These are phyloP conservation scores for Parmelia sp. DNA, from an alignment of 495 filamentous ascomycete species.

Conservation along the genomic window DNA sequence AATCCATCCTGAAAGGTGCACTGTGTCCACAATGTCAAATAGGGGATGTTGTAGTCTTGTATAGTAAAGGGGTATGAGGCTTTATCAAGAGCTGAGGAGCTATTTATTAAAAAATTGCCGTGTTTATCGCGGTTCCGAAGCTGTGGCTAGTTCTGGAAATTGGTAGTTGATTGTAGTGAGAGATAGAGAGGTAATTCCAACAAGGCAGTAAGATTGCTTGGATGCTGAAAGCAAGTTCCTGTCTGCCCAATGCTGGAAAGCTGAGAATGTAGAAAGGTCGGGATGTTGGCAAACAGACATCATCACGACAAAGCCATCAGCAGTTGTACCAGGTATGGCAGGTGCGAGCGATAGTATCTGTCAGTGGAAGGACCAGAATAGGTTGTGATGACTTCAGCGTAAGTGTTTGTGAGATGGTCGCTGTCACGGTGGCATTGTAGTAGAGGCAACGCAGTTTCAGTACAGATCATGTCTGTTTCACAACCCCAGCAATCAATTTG, in stretches of 20 bases:
- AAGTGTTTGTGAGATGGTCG: background rate
- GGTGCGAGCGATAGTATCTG: no score
- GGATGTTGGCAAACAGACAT: no score
- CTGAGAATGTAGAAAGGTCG: no score
- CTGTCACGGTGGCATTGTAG: background rate
- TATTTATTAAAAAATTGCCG: background rate
- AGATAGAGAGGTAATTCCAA: background rate
- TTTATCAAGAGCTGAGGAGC: background rate
- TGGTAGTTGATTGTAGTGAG: background rate
- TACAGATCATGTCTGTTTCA: background rate
- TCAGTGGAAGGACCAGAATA: background rate
- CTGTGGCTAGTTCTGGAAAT: conserved; percentile 3
- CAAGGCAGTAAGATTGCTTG: background rate
- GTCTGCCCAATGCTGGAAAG: no score
- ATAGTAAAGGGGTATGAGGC: background rate
- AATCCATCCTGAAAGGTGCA: background rate
- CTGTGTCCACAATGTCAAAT: background rate
- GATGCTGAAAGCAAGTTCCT: background rate
- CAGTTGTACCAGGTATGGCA: no score
- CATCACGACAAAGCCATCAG: no score
- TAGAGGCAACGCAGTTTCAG: no score
- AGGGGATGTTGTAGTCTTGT: background rate
- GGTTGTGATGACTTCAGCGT: background rate
- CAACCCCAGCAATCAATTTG: background rate
- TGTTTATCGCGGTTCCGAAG: background rate